Evolutionary conservation across 352 stramenopile species (phyloP), one percentile per base, ranked within the genome.

Genomic region (Plasmopara viticola): DNA sequence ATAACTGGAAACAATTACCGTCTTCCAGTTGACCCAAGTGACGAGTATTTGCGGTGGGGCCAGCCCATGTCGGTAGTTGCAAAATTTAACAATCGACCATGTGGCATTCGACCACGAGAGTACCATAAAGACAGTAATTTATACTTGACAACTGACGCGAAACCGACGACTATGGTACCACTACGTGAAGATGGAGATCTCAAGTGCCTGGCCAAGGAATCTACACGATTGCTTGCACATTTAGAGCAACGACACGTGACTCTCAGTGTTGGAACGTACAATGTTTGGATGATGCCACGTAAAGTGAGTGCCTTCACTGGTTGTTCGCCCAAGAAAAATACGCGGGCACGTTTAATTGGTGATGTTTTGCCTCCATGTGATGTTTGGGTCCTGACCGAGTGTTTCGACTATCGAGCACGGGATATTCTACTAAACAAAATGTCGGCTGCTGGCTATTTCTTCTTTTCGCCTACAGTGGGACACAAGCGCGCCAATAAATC

Each of bases 241-340:
- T 45, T 87, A 13, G 76, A 87, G 38, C 70, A 68, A 29, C 72
- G 72, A 14, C 74, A 75, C 15, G 74, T 90, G 28, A 56, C 52
- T 20, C 31, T 90, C 6, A 75, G 60, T 25, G 63, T 90, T 6
- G 80, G 77, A 25, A 90, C 77, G 10, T 90, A 88, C 67, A 90
- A 88, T 50, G 75, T 90, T 12, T 90, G 80, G 80, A 90, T 90
- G 80, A 72, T 90, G 72, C 80, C 79, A 7, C 77, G 76, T 41
- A 88, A 87, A 47, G 70, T 90, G 35, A 86, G 71, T 37, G 72
- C 68, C 34, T 90, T 90, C 53, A 85, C 75, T 38, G 78, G 56
- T 43, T 68, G 80, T 29, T 87, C 73, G 0, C 75, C 78, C 2
- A 78, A 80, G 58, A 90, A 90, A 56, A 90, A 88, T 58, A 90